Evolutionary conservation across 352 stramenopile species (phyloP).

Genomic region (Globisporangium rhizosaccharum): DNA sequence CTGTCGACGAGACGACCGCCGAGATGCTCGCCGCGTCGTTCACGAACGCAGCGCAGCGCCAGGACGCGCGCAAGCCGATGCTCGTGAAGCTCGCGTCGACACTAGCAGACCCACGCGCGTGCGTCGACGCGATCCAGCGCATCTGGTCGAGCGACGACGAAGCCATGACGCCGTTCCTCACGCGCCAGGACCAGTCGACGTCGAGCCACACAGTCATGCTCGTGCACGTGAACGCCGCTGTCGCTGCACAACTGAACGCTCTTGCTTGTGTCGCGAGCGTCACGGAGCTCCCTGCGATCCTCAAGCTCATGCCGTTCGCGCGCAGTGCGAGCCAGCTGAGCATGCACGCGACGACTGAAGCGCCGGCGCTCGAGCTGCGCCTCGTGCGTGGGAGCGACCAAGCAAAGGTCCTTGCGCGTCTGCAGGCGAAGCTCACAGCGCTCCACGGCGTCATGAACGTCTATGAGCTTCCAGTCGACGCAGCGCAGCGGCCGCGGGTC

Average conservation of each 20-base stretch:
- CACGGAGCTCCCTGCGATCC: constrained; percentile 37
- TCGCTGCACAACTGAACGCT: constrained; percentile 25
- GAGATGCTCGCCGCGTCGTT: constrained; percentile 12
- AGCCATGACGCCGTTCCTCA: constrained; percentile 51
- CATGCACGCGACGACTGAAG: constrained; percentile 18
- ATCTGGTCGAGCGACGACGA: constrained; percentile 31
- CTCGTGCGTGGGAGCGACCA: constrained; percentile 35
- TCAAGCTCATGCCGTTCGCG: constrained; percentile 75
- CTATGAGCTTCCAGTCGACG: constrained; percentile 31
- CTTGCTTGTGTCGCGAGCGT: constrained; percentile 47
- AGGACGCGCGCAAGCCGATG: constrained; percentile 27
- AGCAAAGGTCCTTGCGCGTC: constrained; percentile 20
- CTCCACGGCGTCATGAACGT: constrained; percentile 58
- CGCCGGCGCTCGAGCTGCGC: constrained; percentile 57
- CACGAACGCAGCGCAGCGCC: constrained; percentile 4
- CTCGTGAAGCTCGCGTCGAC: constrained; percentile 41
- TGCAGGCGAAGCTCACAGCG: constrained; percentile 31
- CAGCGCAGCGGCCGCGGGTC: constrained; percentile 23
- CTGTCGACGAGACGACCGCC: constrained; percentile 22
- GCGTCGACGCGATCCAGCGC: constrained; percentile 30
- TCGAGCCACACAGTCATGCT: constrained; percentile 45
- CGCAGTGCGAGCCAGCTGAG: constrained; percentile 39
- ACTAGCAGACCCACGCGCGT: constrained; percentile 35
- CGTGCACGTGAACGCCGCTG: constrained; percentile 33
- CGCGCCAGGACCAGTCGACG: constrained; percentile 29